Evolutionary conservation across 2,329 filamentous ascomycete species (phyloP).

Genomic region (Aphanocladium album): DNA sequence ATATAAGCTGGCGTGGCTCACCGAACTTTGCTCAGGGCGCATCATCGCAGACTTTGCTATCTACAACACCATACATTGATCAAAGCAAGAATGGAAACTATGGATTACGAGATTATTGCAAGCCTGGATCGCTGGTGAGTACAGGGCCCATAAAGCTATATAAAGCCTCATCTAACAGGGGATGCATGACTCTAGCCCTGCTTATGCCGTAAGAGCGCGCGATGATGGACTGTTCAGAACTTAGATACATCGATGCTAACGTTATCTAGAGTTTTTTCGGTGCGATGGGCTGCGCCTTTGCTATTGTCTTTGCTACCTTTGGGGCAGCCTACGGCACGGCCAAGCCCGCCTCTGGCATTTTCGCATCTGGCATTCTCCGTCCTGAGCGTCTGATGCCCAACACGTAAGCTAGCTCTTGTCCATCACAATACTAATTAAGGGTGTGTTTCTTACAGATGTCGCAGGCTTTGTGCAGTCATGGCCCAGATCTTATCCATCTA

Average conservation of each 20-base stretch:
- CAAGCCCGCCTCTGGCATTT: conserved; percentile 39
- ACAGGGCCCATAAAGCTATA: background rate
- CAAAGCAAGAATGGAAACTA: conserved; percentile 9
- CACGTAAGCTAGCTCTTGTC: conserved; percentile 22
- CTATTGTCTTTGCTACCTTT: conserved; percentile 49
- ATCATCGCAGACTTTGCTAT: background rate
- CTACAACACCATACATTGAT: background rate
- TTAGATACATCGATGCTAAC: background rate
- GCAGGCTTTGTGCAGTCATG: conserved; percentile 40
- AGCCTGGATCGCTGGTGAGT: conserved; percentile 34
- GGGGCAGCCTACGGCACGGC: conserved; percentile 42
- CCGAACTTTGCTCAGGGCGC: background rate
- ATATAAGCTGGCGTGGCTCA: background rate
- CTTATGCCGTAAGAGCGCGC: conserved; percentile 35
- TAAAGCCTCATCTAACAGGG: background rate
- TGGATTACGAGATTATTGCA: conserved; percentile 27
- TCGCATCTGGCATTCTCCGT: conserved; percentile 38
- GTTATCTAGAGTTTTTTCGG: conserved; percentile 35
- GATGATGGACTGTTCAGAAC: background rate
- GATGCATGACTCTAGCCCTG: conserved; percentile 27
- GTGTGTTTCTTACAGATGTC: background rate
- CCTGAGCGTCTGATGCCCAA: conserved; percentile 42
- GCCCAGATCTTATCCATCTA: conserved; percentile 45
- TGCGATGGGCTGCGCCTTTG: conserved; percentile 35
- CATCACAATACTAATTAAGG: background rate